A percentile compares a stretch with the other conserved stretches of the same genome.
Evolutionary conservation across 768 basidiomycete species (phyloP).

Genomic region (Calocybe cyanea): DNA sequence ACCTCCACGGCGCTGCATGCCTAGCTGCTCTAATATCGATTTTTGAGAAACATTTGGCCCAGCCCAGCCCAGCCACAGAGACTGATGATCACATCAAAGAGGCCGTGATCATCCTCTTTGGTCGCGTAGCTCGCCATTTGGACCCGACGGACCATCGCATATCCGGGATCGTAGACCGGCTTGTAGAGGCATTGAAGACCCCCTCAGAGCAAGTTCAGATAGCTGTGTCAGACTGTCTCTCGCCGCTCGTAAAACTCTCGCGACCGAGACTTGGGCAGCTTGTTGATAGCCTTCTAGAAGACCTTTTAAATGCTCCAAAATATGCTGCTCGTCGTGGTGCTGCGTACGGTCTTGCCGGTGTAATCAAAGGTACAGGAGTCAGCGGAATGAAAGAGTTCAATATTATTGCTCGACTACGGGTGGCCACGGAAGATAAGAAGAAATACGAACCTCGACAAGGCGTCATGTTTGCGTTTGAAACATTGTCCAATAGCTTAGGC

Average conservation of each 20-base stretch:
- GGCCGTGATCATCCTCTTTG: conserved; percentile 91
- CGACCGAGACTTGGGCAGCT: conserved; percentile 53
- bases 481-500: conserved; percentile 79
- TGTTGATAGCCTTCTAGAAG: conserved; percentile 73
- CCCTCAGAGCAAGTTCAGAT: conserved; percentile 96
- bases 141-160: conserved; percentile 73
- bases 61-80: conserved; percentile 56
- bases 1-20: conserved; percentile 70
- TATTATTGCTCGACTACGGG: conserved; percentile 67
- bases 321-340: conserved; percentile 96
- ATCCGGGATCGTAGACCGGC: conserved; percentile 74
- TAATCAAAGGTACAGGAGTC: conserved; percentile 89
- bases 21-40: conserved; percentile 72
- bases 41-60: conserved; percentile 75
- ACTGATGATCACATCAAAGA: conserved; percentile 88
- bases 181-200: conserved; percentile 88
- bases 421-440: conserved; percentile 87
- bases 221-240: conserved; percentile 93
- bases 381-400: conserved; percentile 80
- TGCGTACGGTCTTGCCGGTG: conserved; percentile 92
- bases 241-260: conserved; percentile 78
- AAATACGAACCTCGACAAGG: conserved; percentile 85
- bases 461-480: conserved; percentile 93
- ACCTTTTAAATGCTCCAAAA: conserved; percentile 74
- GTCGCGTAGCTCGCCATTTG: conserved; percentile 87